Conservation (phyloP, 352 stramenopile species). For the Phytophthora foliorum region DNA sequence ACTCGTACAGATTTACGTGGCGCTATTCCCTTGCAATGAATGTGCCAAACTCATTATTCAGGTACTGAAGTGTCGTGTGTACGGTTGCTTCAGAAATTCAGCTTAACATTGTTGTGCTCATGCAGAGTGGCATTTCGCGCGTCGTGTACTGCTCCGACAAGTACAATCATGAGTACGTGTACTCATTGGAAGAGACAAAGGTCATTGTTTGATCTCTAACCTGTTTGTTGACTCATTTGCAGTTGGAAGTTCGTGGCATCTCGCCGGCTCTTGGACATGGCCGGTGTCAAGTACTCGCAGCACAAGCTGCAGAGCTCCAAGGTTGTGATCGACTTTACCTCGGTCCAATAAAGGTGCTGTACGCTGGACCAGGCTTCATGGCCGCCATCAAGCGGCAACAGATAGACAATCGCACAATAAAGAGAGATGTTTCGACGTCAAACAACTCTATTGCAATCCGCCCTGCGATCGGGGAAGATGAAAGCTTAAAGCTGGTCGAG, state of each 20-base stretch:
- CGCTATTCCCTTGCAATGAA: constrained; percentile 99
- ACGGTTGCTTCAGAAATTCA: not conserved
- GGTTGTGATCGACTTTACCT: constrained; percentile 80
- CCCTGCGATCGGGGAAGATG: constrained; percentile 24
- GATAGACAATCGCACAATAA: not conserved
- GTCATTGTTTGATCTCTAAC: constrained; percentile 14
- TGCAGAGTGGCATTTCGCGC: constrained; percentile 94
- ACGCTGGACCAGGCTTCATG: not conserved
- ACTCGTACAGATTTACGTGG: constrained; percentile 94
- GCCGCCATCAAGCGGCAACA: constrained; percentile 21
- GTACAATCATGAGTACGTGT: constrained; percentile 89
- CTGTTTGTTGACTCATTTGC: constrained; percentile 15
- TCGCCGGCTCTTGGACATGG: constrained; percentile 90
- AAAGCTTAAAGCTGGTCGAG: constrained; percentile 6
- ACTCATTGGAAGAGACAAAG: not conserved
- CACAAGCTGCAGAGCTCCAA: constrained; percentile 64
- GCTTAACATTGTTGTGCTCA: constrained; percentile 5
- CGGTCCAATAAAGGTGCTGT: constrained; percentile 37
- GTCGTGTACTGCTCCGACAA: constrained; percentile 98
- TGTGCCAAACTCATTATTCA: constrained; percentile 99
- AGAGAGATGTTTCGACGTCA: constrained; percentile 13
- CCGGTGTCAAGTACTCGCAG: constrained; percentile 68
- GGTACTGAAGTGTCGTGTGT: constrained; percentile 30
- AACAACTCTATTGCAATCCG: constrained; percentile 26
- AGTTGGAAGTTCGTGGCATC: constrained; percentile 92